Evolutionary conservation across 768 basidiomycete genomes (phyloP).

Genomic region (Tricholoma bakamatsutake): DNA sequence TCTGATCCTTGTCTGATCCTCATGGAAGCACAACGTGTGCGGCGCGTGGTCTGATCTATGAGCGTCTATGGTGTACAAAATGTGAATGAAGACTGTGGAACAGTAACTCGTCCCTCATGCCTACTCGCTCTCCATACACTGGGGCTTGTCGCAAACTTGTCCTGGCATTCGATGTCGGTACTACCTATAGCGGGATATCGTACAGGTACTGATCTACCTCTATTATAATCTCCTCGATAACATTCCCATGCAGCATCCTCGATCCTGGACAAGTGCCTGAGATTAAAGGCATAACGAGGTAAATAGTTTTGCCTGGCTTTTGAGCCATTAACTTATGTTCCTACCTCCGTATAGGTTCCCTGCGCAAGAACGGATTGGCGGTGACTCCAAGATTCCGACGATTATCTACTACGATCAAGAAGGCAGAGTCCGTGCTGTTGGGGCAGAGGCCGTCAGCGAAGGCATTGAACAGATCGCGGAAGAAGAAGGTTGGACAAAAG

Average conservation of each 20-base stretch:
- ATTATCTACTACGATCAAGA: slow-evolving; percentile 40
- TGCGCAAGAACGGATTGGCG: slow-evolving; percentile 36
- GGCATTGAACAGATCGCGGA: slow-evolving; percentile 33
- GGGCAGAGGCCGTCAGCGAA: slow-evolving; percentile 39
- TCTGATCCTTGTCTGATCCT: slow-evolving; percentile 5
- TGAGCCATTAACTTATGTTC: neutral
- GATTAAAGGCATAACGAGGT: slow-evolving; percentile 37
- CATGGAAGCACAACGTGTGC: slow-evolving; percentile 6
- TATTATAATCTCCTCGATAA: neutral
- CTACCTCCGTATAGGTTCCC: slow-evolving; percentile 34
- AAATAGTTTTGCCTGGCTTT: neutral
- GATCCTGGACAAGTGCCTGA: slow-evolving; percentile 27
- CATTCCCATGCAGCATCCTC: slow-evolving; percentile 22
- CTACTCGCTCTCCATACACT: slow-evolving; percentile 28
- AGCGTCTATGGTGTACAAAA: neutral
- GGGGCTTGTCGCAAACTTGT: slow-evolving; percentile 38
- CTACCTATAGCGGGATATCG: slow-evolving; percentile 44
- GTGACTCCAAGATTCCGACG: slow-evolving; percentile 41
- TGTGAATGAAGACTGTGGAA: neutral
- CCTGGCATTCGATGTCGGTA: slow-evolving; percentile 48
- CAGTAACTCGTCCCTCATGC: neutral
- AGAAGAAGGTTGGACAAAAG: slow-evolving; percentile 39
- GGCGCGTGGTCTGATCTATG: slow-evolving; percentile 1
- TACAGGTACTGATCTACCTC: slow-evolving; percentile 23
- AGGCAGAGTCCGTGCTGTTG: slow-evolving; percentile 35